Evolutionary conservation across 768 basidiomycete species (phyloP), one percentile per base, ranked within the genome.

Genomic region (Paxillus rubicundulus): DNA sequence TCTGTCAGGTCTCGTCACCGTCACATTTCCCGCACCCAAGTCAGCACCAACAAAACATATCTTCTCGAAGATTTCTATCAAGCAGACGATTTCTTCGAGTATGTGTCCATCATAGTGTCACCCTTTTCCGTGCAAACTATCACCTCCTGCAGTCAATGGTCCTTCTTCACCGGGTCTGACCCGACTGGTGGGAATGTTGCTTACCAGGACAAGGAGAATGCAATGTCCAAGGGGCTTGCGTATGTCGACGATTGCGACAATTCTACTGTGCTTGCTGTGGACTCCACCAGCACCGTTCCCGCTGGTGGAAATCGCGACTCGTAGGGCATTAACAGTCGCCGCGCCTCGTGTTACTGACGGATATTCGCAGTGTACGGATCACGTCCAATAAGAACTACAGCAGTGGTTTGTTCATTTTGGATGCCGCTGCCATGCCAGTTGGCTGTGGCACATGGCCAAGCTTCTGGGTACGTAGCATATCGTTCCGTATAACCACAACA

Each of bases 331-430:
- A 32, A 7, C 21, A 24, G 30, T 30, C 21, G 2, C 32, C 38
- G 27, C 5, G 28, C 33, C 9, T 38, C 48, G 24, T 33, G 18
- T 49, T 28, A 28, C 47, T 49, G 28, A 57, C 17, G 4, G 7
- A 40, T 14, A 2, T 41, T 9, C 36, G 13, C 49, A 87, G 86
- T 24, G 78, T 91, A 34, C 85, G 89, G 45, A 87, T 91, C 55
- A 77, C 73, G 49, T 77, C 84, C 28, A 79, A 81, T 61, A 83
- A 86, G 63, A 72, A 65, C 20, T 90, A 82, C 62, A 79, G 69
- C 44, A 67, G 74, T n/a, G 89, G 89, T 4, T 72, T 91, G 10
- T 88, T 91, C 72, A 82, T 91, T 57, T 77, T 88, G 16, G 89
- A 90, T 60, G 80, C 89, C 50, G 76, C 63, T 46, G 71, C 79